These are phyloP conservation scores for Gracilaria vermiculophylla DNA, from an alignment of 23 red algal species.

Conservation along the genomic window DNA sequence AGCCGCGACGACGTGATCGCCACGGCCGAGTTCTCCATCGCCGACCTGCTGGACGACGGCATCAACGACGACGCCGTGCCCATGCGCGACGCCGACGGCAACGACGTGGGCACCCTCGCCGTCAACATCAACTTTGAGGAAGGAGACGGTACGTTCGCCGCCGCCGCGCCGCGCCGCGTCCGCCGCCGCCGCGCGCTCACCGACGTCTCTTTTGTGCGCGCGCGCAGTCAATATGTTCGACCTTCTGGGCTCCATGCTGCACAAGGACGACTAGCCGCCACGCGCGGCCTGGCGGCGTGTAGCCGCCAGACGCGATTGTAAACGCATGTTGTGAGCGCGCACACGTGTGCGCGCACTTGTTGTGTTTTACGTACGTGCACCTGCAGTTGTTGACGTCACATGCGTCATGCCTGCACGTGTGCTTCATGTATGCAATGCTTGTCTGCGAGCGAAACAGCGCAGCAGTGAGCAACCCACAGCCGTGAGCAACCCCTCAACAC, in stretches of 20 bases:
- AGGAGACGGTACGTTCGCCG: conserved; percentile 33
- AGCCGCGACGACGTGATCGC: conserved; percentile 67
- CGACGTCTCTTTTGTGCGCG: not conserved
- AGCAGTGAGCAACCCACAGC: too few species aligned
- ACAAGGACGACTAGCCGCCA: conserved; percentile 55
- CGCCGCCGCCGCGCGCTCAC: not conserved
- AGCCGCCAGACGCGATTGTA: too few species aligned
- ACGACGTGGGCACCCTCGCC: conserved; percentile 29
- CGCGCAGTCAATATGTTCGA: conserved; percentile 38
- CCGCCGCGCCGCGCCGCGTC: not conserved
- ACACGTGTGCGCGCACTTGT: not conserved
- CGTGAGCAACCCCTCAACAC: too few species aligned
- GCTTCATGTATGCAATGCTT: too few species aligned
- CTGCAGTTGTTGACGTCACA: too few species aligned
- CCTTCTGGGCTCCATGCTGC: conserved; percentile 47
- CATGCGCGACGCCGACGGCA: conserved; percentile 19
- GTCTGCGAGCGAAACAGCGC: too few species aligned
- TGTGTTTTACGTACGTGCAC: too few species aligned
- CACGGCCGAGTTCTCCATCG: conserved; percentile 37
- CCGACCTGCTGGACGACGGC: conserved; percentile 35
- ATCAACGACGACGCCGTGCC: conserved; percentile 30
- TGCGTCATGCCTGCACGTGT: too few species aligned
- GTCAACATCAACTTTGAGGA: conserved; percentile 68
- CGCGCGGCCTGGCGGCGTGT: too few species aligned
- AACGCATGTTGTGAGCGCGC: too few species aligned